Percentiles rank a stretch among this genome's conserved stretches.
Evolutionary conservation across 768 basidiomycete genomes (phyloP).

Genomic region (Gloeopeniophorella convolvens): DNA sequence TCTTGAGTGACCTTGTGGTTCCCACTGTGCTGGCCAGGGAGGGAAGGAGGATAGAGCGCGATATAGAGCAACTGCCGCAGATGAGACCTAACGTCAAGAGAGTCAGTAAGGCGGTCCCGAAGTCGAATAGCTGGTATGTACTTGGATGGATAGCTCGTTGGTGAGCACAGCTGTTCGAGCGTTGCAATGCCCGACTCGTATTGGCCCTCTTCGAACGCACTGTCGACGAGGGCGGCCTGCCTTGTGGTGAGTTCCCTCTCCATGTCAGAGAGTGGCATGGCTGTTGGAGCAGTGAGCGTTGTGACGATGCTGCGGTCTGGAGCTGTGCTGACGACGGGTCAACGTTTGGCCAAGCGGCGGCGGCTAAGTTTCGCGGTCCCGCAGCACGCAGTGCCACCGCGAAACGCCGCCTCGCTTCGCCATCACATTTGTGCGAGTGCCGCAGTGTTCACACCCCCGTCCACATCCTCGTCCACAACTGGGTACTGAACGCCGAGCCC

Average conservation of each 20-base stretch:
- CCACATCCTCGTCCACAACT: too few relatives aligned
- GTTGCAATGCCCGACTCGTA: conserved; percentile 61
- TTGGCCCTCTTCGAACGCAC: conserved; percentile 70
- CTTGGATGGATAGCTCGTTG: conserved; percentile 52
- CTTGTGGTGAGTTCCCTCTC: conserved; percentile 7
- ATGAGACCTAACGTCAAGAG: conserved; percentile 12
- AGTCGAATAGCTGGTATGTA: conserved; percentile 31
- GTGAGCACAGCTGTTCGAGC: conserved; percentile 55
- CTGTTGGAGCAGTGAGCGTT: not conserved
- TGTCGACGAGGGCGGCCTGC: conserved; percentile 49
- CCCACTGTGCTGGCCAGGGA: not conserved
- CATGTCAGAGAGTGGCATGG: not conserved
- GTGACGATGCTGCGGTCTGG: too few relatives aligned
- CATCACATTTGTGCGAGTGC: too few relatives aligned
- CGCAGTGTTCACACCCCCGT: too few relatives aligned
- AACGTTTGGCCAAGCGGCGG: too few relatives aligned
- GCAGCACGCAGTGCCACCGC: too few relatives aligned
- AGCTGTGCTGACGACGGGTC: too few relatives aligned
- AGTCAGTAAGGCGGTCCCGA: not conserved
- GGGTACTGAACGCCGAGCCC: too few relatives aligned
- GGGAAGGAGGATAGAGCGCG: conserved; percentile 18
- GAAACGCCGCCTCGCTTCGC: too few relatives aligned
- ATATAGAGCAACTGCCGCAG: conserved; percentile 21
- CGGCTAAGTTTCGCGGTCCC: too few relatives aligned
- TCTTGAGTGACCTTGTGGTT: conserved; percentile 10